A percentile compares a stretch with the other conserved stretches of the same genome.
These are phyloP conservation scores for Ogataea allantospora DNA, from an alignment of 805 yeast genomes.

Conservation along the genomic window DNA sequence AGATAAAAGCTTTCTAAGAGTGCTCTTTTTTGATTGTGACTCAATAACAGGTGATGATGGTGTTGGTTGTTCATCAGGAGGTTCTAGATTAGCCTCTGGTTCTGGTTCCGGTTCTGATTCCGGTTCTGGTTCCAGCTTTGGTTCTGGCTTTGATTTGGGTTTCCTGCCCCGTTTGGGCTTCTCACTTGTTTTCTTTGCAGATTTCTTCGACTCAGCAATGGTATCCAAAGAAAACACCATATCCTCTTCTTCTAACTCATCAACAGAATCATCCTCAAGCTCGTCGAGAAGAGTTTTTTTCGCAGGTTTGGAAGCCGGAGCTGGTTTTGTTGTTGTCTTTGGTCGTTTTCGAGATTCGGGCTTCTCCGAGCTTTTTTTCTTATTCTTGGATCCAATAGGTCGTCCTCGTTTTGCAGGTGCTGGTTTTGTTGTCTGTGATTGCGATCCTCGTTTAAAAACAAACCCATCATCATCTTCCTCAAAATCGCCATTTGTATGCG, in stretches of 20 bases:
- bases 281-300: conserved; percentile 11
- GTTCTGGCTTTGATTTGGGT: background rate
- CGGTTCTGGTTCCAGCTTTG: conserved; percentile 1
- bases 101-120: background rate
- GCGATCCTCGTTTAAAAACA: conserved; percentile 22
- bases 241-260: conserved; percentile 6
- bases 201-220: conserved; percentile 1
- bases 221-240: conserved; percentile 15
- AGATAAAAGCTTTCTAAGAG: background rate
- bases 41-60: background rate
- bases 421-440: conserved; percentile 8
- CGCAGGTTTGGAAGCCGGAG: background rate
- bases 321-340: conserved; percentile 1
- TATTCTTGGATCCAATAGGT: conserved; percentile 9
- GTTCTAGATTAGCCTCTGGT: background rate
- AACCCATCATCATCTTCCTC: conserved; percentile 24
- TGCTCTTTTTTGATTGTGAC: conserved; percentile 2
- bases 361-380: conserved; percentile 1
- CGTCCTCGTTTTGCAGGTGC: conserved; percentile 5
- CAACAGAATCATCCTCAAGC: conserved; percentile 6
- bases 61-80: background rate
- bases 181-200: background rate
- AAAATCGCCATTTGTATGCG: conserved; percentile 12
- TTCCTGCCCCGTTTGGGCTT: conserved; percentile 2
- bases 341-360: conserved; percentile 2